Conservation (phyloP, 495 filamentous ascomycete species). For the Penicillium robsamsonii region DNA sequence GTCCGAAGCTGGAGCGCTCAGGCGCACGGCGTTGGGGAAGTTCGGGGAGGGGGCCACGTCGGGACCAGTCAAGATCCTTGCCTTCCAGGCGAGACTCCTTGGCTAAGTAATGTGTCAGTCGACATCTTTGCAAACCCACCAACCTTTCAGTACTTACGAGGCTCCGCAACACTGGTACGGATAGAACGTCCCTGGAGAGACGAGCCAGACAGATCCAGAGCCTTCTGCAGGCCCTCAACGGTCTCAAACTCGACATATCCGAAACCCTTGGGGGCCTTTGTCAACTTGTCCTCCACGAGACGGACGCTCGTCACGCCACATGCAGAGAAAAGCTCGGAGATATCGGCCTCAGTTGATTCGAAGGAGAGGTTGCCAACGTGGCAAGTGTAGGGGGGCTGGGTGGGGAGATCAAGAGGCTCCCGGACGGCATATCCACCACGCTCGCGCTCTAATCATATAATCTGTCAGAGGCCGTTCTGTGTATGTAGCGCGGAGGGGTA, state of each 20-base stretch:
- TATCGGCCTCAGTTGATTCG: slow-evolving; percentile 76
- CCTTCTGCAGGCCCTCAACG: slow-evolving; percentile 86
- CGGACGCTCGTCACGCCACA: slow-evolving; percentile 87
- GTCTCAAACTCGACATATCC: slow-evolving; percentile 93
- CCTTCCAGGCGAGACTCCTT: slow-evolving; percentile 61
- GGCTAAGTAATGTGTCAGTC: slow-evolving; percentile 52
- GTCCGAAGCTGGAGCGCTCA: slow-evolving; percentile 48
- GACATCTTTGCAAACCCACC: not conserved
- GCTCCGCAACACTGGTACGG: slow-evolving; percentile 81
- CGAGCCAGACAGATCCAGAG: slow-evolving; percentile 74
- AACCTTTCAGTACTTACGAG: slow-evolving; percentile 56
- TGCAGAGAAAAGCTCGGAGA: slow-evolving; percentile 78
- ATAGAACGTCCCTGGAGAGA: slow-evolving; percentile 84
- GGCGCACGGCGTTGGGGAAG: slow-evolving; percentile 52
- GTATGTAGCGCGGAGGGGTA: not conserved
- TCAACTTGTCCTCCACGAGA: slow-evolving; percentile 92
- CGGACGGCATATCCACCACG: slow-evolving; percentile 63
- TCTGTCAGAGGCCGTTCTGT: slow-evolving; percentile 18
- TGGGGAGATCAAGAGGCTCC: slow-evolving; percentile 81
- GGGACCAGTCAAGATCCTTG: slow-evolving; percentile 71
- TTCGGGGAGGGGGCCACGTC: slow-evolving; percentile 83
- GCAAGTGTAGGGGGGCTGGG: slow-evolving; percentile 88
- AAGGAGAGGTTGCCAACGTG: slow-evolving; percentile 97
- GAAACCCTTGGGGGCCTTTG: slow-evolving; percentile 91
- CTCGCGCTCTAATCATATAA: slow-evolving; percentile 37